phyloP scores from a whole-genome alignment of 805 yeast species.

The Wickerhamiella spandovensis region DNA sequence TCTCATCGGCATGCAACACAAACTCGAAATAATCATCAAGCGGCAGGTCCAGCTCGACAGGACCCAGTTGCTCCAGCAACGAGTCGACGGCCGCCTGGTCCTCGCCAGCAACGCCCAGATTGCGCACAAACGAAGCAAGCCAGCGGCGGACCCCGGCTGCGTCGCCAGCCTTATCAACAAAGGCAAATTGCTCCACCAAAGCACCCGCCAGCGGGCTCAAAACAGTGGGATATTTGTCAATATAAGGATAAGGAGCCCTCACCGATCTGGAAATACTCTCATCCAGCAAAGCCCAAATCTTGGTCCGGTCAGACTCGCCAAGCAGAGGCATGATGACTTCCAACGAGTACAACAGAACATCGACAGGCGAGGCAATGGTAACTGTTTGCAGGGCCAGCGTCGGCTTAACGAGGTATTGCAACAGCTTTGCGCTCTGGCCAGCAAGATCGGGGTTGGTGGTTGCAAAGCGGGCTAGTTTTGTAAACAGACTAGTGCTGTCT shows the following conservation, averaged over 20 bases:
- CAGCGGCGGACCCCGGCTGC: slow-evolving; percentile 4
- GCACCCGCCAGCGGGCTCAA: slow-evolving; percentile 47
- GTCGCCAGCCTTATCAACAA: slow-evolving; percentile 1
- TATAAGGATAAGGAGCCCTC: slow-evolving; percentile 70
- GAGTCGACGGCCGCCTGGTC: not conserved
- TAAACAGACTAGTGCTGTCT: slow-evolving; percentile 46
- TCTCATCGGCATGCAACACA: slow-evolving; percentile 12
- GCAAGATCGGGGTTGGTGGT: slow-evolving; percentile 23
- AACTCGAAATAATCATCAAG: slow-evolving; percentile 17
- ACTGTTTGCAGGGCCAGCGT: slow-evolving; percentile 43
- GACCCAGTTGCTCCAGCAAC: not conserved
- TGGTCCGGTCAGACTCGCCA: slow-evolving; percentile 14
- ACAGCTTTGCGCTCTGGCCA: slow-evolving; percentile 35
- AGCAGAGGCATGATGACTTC: slow-evolving; percentile 14
- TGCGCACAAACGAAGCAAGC: slow-evolving; percentile 11
- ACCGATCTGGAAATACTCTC: slow-evolving; percentile 61
- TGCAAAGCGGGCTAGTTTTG: slow-evolving; percentile 46
- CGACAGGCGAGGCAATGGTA: slow-evolving; percentile 40
- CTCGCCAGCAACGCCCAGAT: slow-evolving; percentile 16
- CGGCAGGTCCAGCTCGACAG: slow-evolving; percentile 1
- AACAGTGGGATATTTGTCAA: slow-evolving; percentile 38
- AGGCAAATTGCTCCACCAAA: slow-evolving; percentile 41
- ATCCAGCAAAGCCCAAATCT: slow-evolving; percentile 55
- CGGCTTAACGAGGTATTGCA: slow-evolving; percentile 36
- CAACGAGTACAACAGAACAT: slow-evolving; percentile 41